These are phyloP conservation scores for Fusarium proliferatum DNA, from an alignment of 2,329 filamentous ascomycete species.

Conservation along the genomic window DNA sequence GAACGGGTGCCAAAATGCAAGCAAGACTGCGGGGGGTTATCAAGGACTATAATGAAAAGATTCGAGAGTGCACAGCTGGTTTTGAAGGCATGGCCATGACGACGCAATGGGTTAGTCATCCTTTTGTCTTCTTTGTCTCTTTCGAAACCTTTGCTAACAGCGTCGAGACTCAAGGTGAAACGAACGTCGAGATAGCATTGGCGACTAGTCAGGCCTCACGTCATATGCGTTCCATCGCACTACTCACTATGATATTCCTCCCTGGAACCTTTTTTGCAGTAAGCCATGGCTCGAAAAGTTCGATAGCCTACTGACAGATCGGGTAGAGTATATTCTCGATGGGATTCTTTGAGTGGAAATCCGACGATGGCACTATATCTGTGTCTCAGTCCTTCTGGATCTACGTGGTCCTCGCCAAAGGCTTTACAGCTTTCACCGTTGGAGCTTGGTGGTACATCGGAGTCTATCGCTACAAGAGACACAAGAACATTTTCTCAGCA, in stretches of 20 bases:
- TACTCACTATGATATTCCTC: conserved; percentile 12
- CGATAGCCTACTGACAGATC: too few species aligned
- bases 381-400: conserved; percentile 9
- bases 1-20: not conserved
- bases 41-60: not conserved
- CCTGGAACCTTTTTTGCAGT: conserved; percentile 24
- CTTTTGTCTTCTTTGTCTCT: not conserved
- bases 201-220: too few species aligned
- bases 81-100: not conserved
- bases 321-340: conserved; percentile 15
- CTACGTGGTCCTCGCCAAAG: conserved; percentile 1
- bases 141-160: too few species aligned
- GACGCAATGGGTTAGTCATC: not conserved
- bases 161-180: too few species aligned
- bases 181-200: too few species aligned
- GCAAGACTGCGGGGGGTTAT: not conserved
- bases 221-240: too few species aligned
- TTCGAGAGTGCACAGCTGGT: not conserved
- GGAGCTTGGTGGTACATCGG: conserved; percentile 13
- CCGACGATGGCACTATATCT: too few species aligned
- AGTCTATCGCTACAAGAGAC: conserved; percentile 5
- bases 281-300: too few species aligned
- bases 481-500: not conserved
- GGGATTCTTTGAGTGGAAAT: conserved; percentile 6
- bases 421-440: not conserved